Evolutionary conservation across 208 protist species (phyloP).

Genomic region (Leishmania mexicana): DNA sequence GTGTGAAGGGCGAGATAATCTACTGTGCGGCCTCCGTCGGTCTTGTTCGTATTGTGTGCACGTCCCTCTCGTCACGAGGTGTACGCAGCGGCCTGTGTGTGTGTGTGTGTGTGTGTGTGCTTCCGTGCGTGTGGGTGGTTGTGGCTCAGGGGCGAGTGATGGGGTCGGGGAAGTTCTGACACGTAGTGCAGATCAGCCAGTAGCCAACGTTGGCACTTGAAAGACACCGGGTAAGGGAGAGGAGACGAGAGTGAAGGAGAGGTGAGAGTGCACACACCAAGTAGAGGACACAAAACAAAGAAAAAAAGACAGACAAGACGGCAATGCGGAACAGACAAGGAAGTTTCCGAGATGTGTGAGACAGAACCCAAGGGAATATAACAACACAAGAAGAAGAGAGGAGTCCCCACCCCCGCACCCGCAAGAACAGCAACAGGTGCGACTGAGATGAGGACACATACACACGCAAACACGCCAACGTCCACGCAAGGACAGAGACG

Average conservation of each 20-base stretch:
- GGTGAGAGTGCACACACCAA: background rate
- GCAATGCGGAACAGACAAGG: background rate
- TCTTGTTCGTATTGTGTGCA: background rate
- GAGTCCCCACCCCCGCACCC: too few relatives aligned
- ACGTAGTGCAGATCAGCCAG: background rate
- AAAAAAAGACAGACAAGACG: background rate
- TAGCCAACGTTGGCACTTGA: background rate
- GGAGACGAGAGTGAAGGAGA: background rate
- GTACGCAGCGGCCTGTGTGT: background rate
- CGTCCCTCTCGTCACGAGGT: background rate
- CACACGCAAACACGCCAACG: background rate
- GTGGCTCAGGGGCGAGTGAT: background rate
- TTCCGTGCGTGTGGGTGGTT: background rate
- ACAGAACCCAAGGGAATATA: background rate
- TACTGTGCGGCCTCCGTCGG: background rate
- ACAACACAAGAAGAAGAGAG: background rate
- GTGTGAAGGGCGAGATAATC: background rate
- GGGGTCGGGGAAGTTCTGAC: background rate
- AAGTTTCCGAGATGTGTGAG: background rate
- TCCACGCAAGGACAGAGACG: background rate
- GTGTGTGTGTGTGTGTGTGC: background rate
- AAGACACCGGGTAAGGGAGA: background rate
- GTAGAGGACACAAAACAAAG: background rate
- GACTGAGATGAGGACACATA: background rate
- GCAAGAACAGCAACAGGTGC: background rate